phyloP scores from a whole-genome alignment of 129 eudicot species.

The Chrysanthemum lavandulifolium region DNA sequence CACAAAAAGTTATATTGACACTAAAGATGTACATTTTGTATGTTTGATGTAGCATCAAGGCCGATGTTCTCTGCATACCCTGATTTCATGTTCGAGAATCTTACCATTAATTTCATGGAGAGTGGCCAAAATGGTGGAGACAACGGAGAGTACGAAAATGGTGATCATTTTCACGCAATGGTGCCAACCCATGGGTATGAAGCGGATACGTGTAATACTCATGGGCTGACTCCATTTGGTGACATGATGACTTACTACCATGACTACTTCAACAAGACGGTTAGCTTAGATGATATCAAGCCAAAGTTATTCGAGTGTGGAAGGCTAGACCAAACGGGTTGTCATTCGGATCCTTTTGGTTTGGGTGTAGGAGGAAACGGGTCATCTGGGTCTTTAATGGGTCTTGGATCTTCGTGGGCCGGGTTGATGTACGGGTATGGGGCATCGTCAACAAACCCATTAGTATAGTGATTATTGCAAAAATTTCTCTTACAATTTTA shows the following conservation, averaged over 20 bases:
- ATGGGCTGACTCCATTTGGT: slow-evolving; percentile 34
- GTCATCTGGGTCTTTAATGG: slow-evolving; percentile 34
- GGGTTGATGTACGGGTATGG: slow-evolving; percentile 70
- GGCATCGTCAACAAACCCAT: slow-evolving; percentile 47
- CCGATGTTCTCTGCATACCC: slow-evolving; percentile 8
- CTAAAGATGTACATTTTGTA: not conserved
- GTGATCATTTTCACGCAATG: slow-evolving; percentile 9
- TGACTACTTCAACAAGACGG: slow-evolving; percentile 27
- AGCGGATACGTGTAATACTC: slow-evolving; percentile 14
- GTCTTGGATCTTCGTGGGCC: slow-evolving; percentile 54
- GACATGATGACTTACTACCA: slow-evolving; percentile 32
- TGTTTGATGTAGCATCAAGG: not conserved
- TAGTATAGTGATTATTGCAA: slow-evolving; percentile 31
- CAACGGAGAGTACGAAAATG: slow-evolving; percentile 15
- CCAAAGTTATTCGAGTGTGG: slow-evolving; percentile 53
- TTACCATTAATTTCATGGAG: slow-evolving; percentile 50
- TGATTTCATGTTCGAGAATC: slow-evolving; percentile 30
- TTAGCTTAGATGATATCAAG: slow-evolving; percentile 47
- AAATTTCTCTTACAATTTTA: not conserved
- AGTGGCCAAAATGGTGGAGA: not conserved
- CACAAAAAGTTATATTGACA: not conserved
- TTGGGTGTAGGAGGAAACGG: slow-evolving; percentile 24
- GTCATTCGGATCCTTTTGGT: slow-evolving; percentile 35
- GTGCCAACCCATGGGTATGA: slow-evolving; percentile 19
- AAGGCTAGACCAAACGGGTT: slow-evolving; percentile 64